Evolutionary conservation across 305 asterid species (phyloP).

Genomic region (Stenogyne calaminthoides): DNA sequence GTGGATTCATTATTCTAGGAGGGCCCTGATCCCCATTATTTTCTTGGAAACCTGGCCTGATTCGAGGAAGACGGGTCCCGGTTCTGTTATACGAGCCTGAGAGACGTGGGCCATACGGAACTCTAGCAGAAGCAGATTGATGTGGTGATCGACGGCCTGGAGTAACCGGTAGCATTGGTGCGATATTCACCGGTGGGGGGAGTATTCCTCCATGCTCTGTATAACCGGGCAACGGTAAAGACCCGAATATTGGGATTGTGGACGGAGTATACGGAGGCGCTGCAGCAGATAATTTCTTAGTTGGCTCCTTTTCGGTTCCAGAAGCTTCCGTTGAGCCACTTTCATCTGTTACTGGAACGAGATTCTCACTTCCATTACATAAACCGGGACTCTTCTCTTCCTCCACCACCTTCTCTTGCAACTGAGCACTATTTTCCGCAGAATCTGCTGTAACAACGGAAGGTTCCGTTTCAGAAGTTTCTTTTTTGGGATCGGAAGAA

Average conservation of each 20-base stretch:
- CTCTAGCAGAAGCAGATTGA: conserved; percentile 86
- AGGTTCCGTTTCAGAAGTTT: conserved; percentile 30
- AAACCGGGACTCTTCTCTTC: conserved; percentile 32
- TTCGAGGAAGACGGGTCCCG: conserved; percentile 67
- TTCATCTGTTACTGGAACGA: conserved; percentile 26
- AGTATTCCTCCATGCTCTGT: conserved; percentile 84
- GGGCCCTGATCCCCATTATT: conserved; percentile 59
- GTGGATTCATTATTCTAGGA: conserved; percentile 79
- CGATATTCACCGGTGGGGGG: conserved; percentile 71
- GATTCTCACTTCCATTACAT: conserved; percentile 34
- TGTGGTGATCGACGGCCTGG: conserved; percentile 83
- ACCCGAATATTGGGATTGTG: conserved; percentile 58
- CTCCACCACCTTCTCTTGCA: conserved; percentile 31
- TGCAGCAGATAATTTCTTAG: conserved; percentile 82
- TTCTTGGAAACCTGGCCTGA: conserved; percentile 66
- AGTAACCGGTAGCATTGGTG: conserved; percentile 62
- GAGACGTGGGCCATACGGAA: conserved; percentile 91
- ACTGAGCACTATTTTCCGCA: conserved; percentile 27
- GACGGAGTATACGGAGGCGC: conserved; percentile 92
- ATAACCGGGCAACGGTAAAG: conserved; percentile 60
- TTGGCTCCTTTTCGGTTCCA: conserved; percentile 65
- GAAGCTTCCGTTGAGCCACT: conserved; percentile 42
- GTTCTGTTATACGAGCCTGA: conserved; percentile 80
- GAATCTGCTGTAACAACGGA: conserved; percentile 34
- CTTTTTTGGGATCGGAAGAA: conserved; percentile 28